Percentiles rank a stretch among this genome's conserved stretches.
Conservation (phyloP, 192 early-diverging fungal species). For the Coemansia pectinata region DNA sequence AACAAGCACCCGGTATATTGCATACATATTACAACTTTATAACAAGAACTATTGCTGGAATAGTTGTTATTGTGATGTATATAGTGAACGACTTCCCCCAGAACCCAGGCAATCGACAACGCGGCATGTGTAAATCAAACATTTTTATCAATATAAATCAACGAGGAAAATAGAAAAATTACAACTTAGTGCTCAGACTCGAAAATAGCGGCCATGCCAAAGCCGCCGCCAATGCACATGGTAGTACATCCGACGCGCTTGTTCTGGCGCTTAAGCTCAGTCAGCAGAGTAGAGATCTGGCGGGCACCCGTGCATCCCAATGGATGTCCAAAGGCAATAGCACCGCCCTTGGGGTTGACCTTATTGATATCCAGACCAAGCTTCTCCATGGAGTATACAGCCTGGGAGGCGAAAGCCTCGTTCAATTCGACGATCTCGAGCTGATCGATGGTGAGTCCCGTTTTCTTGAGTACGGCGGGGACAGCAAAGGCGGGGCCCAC, state of each 20-base stretch:
- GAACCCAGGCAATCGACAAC: no score
- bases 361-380: conserved; percentile 83
- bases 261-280: conserved; percentile 85
- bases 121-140: no score
- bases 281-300: conserved; percentile 92
- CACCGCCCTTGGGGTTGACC: conserved; percentile 98
- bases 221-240: conserved; percentile 92
- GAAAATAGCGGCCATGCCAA: conserved; percentile 89
- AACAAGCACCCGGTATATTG: no score
- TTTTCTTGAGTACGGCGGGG: conserved; percentile 80
- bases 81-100: no score
- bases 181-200: conserved; percentile 65
- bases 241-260: conserved; percentile 84
- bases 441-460: conserved; percentile 73
- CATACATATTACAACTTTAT: no score
- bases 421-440: conserved; percentile 93
- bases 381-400: conserved; percentile 88
- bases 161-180: background rate
- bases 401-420: conserved; percentile 98
- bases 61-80: no score
- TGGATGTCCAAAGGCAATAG: conserved; percentile 97
- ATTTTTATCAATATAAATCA: no score
- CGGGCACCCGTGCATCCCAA: conserved; percentile 92
- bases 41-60: no score
- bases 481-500: conserved; percentile 95